phyloP scores from a whole-genome alignment of 148 eudicot species.

The Rhododendron mucronatum region DNA sequence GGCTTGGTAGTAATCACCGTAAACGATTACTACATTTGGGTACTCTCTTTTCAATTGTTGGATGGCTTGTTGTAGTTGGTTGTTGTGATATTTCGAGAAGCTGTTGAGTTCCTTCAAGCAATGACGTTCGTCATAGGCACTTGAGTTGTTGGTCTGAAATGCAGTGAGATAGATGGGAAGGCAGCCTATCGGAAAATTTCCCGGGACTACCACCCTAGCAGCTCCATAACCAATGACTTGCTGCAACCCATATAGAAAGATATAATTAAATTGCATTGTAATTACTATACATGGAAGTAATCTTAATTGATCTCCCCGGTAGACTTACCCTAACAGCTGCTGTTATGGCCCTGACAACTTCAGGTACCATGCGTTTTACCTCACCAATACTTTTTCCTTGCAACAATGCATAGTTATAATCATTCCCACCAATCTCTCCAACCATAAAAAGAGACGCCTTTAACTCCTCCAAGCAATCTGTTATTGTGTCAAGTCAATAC shows the following conservation, averaged over 20 bases:
- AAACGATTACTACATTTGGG: background rate
- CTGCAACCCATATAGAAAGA: background rate
- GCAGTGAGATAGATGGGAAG: background rate
- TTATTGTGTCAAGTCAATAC: background rate
- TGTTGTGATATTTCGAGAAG: background rate
- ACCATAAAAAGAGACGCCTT: background rate
- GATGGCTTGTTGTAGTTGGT: background rate
- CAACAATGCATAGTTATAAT: background rate
- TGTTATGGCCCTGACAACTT: background rate
- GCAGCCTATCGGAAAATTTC: background rate
- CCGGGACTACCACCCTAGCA: background rate
- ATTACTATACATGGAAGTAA: background rate
- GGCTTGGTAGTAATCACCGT: background rate
- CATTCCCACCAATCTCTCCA: background rate
- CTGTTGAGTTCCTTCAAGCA: background rate
- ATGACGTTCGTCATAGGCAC: background rate
- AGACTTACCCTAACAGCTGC: background rate
- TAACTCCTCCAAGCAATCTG: background rate
- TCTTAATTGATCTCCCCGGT: background rate
- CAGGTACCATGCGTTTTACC: background rate
- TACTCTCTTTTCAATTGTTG: background rate
- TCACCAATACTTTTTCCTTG: background rate
- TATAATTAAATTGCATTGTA: background rate
- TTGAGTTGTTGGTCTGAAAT: background rate
- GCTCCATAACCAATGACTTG: background rate